Evolutionary conservation across 225 moss, liverwort and hornwort species (phyloP), one percentile per base, ranked within the genome.

Genomic region (Pleurozium schreberi): DNA sequence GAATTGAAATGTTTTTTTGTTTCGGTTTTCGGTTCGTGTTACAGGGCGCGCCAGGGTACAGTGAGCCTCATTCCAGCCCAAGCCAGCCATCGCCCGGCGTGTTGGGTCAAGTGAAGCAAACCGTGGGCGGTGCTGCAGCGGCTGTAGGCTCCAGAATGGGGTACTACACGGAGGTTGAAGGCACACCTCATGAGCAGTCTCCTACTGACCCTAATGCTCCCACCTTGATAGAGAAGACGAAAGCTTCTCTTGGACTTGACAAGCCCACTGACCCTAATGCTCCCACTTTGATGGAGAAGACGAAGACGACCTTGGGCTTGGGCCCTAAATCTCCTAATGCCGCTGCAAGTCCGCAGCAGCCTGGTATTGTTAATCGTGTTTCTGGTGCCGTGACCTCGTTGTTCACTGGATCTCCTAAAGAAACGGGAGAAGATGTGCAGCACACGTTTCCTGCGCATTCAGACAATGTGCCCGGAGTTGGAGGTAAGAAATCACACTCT

Each of bases 381-480:
- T 62, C 89, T 22, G 92, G 88, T 23, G 85, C 89, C 7, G 58
- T 89, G 65, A 74, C 80, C 45, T 90, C 90, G 31, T 45, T 90
- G 82, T 86, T 92, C 27, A 13, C 20, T 28, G 36, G 88, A 55
- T n/a, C 88, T 53, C 83, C 90, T 4, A 90, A 80, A 50, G 83
- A 19, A 40, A 52, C 78, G 13, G 88, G 90, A 1, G 86, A 47
- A 84, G 73, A 60, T 30, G 31, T 79, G 47, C 92, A 93, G 89
- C 59, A 79, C 31, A 83, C 91, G 9, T 94, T 92, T 33, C 93
- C 93, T 82, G 93, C 93, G 10, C 92, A 94, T n/a, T 66, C 93
- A 14, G 91, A 92, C 70, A 81, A 82, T 7, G 6, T 38, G 14
- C 84, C 78, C 53, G 19, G 22, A 36, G 63, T 2, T 87, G 69